These are phyloP conservation scores for Sisymbrium altissimum DNA, from an alignment of 345 rosid species.

Conservation along the genomic window DNA sequence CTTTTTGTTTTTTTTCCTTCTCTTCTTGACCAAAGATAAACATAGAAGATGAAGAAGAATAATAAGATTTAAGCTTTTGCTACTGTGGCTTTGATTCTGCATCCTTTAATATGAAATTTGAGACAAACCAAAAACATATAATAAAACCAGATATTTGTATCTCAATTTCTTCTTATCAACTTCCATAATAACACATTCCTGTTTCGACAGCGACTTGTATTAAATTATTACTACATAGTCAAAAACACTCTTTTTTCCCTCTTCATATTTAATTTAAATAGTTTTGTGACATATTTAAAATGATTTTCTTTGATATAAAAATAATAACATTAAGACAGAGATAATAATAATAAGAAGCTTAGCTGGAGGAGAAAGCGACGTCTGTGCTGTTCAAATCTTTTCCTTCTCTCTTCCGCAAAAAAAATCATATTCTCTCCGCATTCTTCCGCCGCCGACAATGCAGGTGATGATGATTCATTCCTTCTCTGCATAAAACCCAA, in stretches of 20 bases:
- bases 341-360: neutral
- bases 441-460: conserved; percentile 11
- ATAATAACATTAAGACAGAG: neutral
- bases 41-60: neutral
- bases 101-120: conserved; percentile 9
- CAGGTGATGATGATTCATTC: neutral
- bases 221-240: neutral
- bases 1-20: neutral
- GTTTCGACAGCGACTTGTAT: neutral
- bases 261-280: too few species aligned
- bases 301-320: neutral
- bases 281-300: too few species aligned
- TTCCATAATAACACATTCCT: neutral
- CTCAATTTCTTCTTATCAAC: neutral
- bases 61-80: neutral
- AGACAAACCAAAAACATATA: conserved; percentile 5
- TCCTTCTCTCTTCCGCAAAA: conserved; percentile 2
- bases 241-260: too few species aligned
- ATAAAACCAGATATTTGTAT: conserved; percentile 6
- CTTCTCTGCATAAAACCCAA: neutral
- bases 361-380: conserved; percentile 21
- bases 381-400: conserved; percentile 5
- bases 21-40: conserved; percentile 14
- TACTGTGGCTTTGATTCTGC: conserved; percentile 23
- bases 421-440: neutral